Base-by-base conservation (phyloP, 1,139 yeast genomes). In the Chernovozyma sophiae-reginae region DNA sequence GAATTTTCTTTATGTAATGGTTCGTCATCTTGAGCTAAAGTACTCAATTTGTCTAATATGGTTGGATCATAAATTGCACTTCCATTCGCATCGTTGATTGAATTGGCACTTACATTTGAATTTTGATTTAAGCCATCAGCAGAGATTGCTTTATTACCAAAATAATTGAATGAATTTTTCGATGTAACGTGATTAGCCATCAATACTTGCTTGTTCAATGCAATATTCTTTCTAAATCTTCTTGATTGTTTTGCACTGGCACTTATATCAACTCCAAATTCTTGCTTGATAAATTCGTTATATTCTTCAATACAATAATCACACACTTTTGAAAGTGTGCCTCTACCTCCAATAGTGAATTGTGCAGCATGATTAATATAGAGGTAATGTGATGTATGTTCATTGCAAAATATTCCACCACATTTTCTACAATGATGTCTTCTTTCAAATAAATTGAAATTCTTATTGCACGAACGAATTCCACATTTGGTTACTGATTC, bases 391-490 rank as follows among this genome's bases (percentile, higher is more conserved):
- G 69, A 64, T 7, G 80, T 66, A 46, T 79, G 80, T 40, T 79
- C 83, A 36, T 81, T 81, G 60, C 97, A 90, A 54, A 83, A 90
- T 12, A 90, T 76, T 23, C 87, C 95, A 15, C 97, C 97, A 64
- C 97, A 90, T 53, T 86, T 82, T 36, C 97, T 75, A 56, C 97
- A 90, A 61, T 90, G 97, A 55, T 90, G 97, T 41, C 94, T 78
- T 44, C 97, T 74, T 49, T 89, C 95, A 58, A 86, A 77, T 52
- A 84, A 79, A 34, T 85, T 78, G 58, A 85, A 77, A 39, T 73
- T 56, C 58, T 74, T 74, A 40, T 70, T 65, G 60, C 97, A 89
- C n/a, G 46, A 12, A 2, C 55, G 48, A 19, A 74, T 72, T n/a
- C 75, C 72, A 56, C 97, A 89, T 34, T 74, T 68, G 32, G 66